phyloP scores from a whole-genome alignment of 768 basidiomycete species.

The Boletus speciosus region DNA sequence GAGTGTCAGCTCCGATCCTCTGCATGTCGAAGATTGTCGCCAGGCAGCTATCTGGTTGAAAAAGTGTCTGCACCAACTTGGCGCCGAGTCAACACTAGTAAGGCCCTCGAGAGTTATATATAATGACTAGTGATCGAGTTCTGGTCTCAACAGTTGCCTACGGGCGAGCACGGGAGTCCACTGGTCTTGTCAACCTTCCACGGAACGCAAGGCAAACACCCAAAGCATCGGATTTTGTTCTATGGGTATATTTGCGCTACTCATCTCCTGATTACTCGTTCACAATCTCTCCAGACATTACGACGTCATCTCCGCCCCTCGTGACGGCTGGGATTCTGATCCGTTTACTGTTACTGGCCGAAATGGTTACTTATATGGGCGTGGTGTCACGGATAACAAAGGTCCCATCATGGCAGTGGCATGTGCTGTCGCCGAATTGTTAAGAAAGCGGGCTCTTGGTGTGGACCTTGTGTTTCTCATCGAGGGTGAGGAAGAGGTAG shows the following conservation, averaged over 20 bases:
- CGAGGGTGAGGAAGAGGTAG: slow-evolving; percentile 97
- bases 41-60: slow-evolving; percentile 93
- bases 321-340: slow-evolving; percentile 73
- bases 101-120: slow-evolving; percentile 16
- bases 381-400: slow-evolving; percentile 93
- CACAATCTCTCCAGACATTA: slow-evolving; percentile 63
- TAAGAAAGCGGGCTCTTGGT: slow-evolving; percentile 67
- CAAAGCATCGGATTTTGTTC: slow-evolving; percentile 77
- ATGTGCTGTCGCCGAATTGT: slow-evolving; percentile 80
- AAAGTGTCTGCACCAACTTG: slow-evolving; percentile 83
- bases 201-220: slow-evolving; percentile 55
- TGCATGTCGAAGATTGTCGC: slow-evolving; percentile 80
- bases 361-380: slow-evolving; percentile 88
- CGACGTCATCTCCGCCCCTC: slow-evolving; percentile 86
- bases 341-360: slow-evolving; percentile 80
- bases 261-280: not conserved
- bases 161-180: slow-evolving; percentile 75
- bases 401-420: slow-evolving; percentile 92
- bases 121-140: not conserved
- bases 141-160: slow-evolving; percentile 55
- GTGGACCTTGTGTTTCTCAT: slow-evolving; percentile 88
- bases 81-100: slow-evolving; percentile 77
- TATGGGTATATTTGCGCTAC: slow-evolving; percentile 60
- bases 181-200: slow-evolving; percentile 87
- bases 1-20: slow-evolving; percentile 70